A percentile compares a stretch with the other conserved stretches of the same genome.
These are phyloP conservation scores for Trametes cinnabarina DNA, from an alignment of 768 basidiomycete species.

Conservation along the genomic window DNA sequence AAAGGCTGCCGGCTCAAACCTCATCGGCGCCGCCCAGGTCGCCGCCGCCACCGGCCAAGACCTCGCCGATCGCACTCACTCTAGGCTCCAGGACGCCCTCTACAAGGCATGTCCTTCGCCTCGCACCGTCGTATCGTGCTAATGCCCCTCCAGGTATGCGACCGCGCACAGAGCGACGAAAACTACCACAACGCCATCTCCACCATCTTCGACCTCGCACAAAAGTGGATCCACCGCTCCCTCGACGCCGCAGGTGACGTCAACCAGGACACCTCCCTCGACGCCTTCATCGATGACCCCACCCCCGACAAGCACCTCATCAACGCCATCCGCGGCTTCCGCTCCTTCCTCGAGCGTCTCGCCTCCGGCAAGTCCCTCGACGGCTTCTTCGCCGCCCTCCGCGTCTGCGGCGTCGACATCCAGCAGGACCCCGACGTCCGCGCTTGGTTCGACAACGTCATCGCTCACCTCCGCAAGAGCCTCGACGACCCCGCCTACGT, in stretches of 20 bases:
- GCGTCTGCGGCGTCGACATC: slow-evolving; percentile 45
- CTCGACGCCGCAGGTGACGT: slow-evolving; percentile 49
- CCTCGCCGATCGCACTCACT: slow-evolving; percentile 39
- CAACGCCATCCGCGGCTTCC: slow-evolving; percentile 44
- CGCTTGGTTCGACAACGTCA: slow-evolving; percentile 53
- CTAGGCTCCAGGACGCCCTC: slow-evolving; percentile 50
- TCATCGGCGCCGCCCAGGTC: slow-evolving; percentile 53
- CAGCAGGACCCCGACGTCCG: slow-evolving; percentile 53
- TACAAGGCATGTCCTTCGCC: slow-evolving; percentile 40
- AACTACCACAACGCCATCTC: slow-evolving; percentile 56
- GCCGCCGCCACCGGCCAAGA: slow-evolving; percentile 45
- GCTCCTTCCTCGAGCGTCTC: slow-evolving; percentile 50
- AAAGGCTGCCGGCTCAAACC: slow-evolving; percentile 54
- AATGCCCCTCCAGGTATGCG: slow-evolving; percentile 48
- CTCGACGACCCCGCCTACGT: slow-evolving; percentile 53
- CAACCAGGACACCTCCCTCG: slow-evolving; percentile 45
- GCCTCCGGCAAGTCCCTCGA: slow-evolving; percentile 50
- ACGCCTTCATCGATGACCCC: slow-evolving; percentile 58
- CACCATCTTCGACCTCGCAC: slow-evolving; percentile 54
- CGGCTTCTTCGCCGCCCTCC: slow-evolving; percentile 42
- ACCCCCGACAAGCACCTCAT: slow-evolving; percentile 61
- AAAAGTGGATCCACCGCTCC: slow-evolving; percentile 54
- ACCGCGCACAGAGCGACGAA: slow-evolving; percentile 60
- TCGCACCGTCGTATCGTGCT: background rate
- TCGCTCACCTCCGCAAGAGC: slow-evolving; percentile 43